Conservation (phyloP, 2,329 filamentous ascomycete genomes). For the Stenocarpella maydis region DNA sequence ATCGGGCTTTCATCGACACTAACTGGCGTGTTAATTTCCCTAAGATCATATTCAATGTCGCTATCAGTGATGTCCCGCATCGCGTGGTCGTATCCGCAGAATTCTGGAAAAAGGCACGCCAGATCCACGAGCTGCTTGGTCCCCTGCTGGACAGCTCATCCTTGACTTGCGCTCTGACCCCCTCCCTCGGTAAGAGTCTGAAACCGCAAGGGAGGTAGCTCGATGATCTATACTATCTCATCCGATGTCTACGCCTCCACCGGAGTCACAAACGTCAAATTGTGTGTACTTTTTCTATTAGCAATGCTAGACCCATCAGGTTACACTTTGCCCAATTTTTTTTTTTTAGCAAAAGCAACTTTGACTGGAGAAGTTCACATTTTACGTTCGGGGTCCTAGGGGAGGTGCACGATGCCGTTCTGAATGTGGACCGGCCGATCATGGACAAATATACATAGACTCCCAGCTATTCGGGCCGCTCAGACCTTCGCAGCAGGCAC, state of each 20-base stretch:
- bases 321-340: no score
- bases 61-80: slow-evolving; percentile 24
- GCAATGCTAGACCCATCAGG: no score
- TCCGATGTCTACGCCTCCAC: slow-evolving; percentile 17
- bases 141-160: slow-evolving; percentile 19
- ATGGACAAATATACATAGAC: background rate
- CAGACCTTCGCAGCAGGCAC: background rate
- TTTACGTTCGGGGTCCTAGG: no score
- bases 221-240: slow-evolving; percentile 9
- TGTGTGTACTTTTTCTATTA: no score
- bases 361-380: no score
- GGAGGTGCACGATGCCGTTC: background rate
- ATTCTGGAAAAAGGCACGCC: slow-evolving; percentile 14
- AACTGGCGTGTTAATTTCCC: slow-evolving; percentile 13
- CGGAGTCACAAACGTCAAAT: no score
- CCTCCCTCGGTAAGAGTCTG: slow-evolving; percentile 23
- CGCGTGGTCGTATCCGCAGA: slow-evolving; percentile 26
- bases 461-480: background rate
- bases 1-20: slow-evolving; percentile 20
- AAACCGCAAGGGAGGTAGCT: slow-evolving; percentile 26
- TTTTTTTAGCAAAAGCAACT: no score
- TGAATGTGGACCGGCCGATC: slow-evolving; percentile 12
- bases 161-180: slow-evolving; percentile 20
- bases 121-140: background rate
- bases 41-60: slow-evolving; percentile 19